phyloP scores from a whole-genome alignment of 2,329 filamentous ascomycete genomes.

The Fusarium siculi region DNA sequence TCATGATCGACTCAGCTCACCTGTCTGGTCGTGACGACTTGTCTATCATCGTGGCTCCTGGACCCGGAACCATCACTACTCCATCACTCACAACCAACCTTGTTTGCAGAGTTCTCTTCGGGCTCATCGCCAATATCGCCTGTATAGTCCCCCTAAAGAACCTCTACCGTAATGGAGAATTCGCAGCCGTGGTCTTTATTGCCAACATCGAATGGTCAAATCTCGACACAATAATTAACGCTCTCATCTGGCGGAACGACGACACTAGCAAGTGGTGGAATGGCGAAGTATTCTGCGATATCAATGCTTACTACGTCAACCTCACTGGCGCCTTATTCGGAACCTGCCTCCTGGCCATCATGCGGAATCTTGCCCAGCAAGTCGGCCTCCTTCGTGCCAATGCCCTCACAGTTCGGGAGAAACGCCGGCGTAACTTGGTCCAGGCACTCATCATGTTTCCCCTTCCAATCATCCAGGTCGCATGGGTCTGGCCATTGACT shows the following conservation, averaged over 20 bases:
- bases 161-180: constrained; percentile 63
- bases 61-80: constrained; percentile 40
- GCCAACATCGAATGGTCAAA: constrained; percentile 58
- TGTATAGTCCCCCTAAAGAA: constrained; percentile 63
- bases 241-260: constrained; percentile 65
- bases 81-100: constrained; percentile 57
- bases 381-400: constrained; percentile 58
- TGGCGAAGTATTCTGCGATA: constrained; percentile 65
- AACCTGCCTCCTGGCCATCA: constrained; percentile 64
- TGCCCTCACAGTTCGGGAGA: constrained; percentile 54
- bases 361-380: constrained; percentile 63
- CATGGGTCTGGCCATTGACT: constrained; percentile 60
- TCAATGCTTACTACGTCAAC: constrained; percentile 61
- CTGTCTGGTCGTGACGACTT: constrained; percentile 36
- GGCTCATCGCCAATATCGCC: constrained; percentile 56
- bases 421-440: constrained; percentile 53
- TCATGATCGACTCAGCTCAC: constrained; percentile 30
- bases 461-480: constrained; percentile 60
- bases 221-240: constrained; percentile 60
- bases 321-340: constrained; percentile 58
- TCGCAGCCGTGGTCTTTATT: constrained; percentile 63
- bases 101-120: constrained; percentile 59
- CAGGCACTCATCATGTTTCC: constrained; percentile 67
- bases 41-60: constrained; percentile 37
- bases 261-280: constrained; percentile 62